Percentiles rank a stretch among this genome's conserved stretches.
phyloP scores from a whole-genome alignment of 2,329 filamentous ascomycete species.

The Talaromyces piceae region DNA sequence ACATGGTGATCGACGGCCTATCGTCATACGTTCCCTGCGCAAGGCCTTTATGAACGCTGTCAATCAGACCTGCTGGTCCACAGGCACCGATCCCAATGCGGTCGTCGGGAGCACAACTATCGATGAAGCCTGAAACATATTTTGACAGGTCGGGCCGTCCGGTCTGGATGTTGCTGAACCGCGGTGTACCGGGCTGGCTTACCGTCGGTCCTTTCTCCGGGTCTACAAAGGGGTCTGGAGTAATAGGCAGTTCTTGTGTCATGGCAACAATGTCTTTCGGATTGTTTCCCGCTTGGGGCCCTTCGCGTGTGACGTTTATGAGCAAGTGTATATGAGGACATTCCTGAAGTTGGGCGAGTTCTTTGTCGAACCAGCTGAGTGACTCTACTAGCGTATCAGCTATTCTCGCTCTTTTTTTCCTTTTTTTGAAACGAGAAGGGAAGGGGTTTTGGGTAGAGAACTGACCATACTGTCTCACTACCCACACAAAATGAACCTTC shows the following conservation, averaged over 20 bases:
- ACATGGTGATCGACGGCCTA: background rate
- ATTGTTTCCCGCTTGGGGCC: background rate
- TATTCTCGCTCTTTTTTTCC: background rate
- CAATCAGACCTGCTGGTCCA: background rate
- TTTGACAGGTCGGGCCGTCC: background rate
- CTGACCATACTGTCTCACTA: background rate
- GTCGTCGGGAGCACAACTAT: background rate
- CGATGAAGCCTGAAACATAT: background rate
- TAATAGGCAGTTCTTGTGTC: background rate
- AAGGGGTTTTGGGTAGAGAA: too few relatives aligned
- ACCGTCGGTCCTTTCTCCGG: background rate
- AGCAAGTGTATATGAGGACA: background rate
- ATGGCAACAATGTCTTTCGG: background rate
- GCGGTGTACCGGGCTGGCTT: background rate
- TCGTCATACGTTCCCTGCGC: background rate
- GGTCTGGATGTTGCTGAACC: background rate
- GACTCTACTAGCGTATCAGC: background rate
- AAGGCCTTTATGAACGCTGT: background rate
- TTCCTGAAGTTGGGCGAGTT: background rate
- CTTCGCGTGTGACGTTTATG: background rate
- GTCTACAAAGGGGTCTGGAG: background rate
- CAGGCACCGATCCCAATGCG: background rate
- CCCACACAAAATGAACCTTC: background rate
- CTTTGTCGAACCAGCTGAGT: background rate
- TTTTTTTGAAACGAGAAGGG: background rate